Base-by-base conservation (phyloP, 208 protist genomes). In the Leishmania tarentolae region DNA sequence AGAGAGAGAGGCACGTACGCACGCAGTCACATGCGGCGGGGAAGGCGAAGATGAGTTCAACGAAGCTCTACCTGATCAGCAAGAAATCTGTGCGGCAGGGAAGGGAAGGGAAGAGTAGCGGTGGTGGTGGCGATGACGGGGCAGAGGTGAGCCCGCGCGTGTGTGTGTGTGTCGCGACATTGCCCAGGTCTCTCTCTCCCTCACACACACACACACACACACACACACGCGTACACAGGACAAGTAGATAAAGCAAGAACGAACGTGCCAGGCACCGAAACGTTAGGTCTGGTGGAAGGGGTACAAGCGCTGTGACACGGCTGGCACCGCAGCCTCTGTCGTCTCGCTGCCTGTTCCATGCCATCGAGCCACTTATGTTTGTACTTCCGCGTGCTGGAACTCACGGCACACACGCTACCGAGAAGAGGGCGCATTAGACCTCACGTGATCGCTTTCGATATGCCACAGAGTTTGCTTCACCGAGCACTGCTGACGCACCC, bases 381-480 rank as follows among this genome's bases (percentile, higher is more conserved):
- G 24, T 42, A 50, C 28, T 6, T 42, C 21, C 0, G 21, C 42
- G 1, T 47, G 7, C 44, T 5, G 15, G 42, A 15, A 52, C 35
- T 50, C 35, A 72, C 65, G 37, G 28, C 37, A 52, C 35, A 50
- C 61, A 15, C 31, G 28, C 40, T 8, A 47, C 8, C 19, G 2
- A 52, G 9, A 21, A 37, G 40, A 1, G 9, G n/a, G 24, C 0
- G 24, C 17, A 9, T 44, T 76, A 76, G 3, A 21, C 50, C 40
- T 76, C 71, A 40, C 75, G 73, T 59, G 5, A 61, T 6, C 82
- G 74, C 71, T 86, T 79, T 9, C 77, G 70, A 75, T 82, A 46
- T 56, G 28, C 44, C 42, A 52, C 24, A 8, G 44, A 11, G 68
- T 21, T 52, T 31, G 37, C 68, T 24, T 42, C 63, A 31, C 73